phyloP scores from a whole-genome alignment of 2,329 filamentous ascomycete species.

The Fusarium heterosporum region DNA sequence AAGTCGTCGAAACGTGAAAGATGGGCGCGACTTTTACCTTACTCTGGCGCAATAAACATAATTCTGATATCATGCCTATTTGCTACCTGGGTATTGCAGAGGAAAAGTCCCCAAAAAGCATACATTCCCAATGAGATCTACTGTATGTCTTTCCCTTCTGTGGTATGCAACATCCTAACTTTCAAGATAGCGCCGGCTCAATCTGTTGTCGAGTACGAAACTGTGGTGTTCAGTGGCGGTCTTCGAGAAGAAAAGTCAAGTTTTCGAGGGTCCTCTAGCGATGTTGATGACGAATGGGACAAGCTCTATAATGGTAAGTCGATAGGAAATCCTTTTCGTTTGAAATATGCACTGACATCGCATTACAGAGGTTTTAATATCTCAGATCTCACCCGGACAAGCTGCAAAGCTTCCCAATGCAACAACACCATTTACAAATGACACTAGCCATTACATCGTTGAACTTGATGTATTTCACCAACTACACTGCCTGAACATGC shows the following conservation, averaged over 20 bases:
- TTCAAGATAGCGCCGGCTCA: background rate
- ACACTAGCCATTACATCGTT: conserved; percentile 13
- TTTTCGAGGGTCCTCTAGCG: conserved; percentile 7
- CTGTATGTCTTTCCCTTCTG: background rate
- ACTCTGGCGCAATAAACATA: conserved; percentile 3
- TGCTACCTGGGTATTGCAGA: background rate
- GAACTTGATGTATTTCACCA: conserved; percentile 18
- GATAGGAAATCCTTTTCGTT: too few species aligned
- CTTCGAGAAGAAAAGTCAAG: conserved; percentile 4
- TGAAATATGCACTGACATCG: background rate
- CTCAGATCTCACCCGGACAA: background rate
- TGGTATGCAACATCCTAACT: background rate
- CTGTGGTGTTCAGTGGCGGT: conserved; percentile 8
- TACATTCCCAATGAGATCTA: conserved; percentile 11
- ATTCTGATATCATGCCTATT: background rate
- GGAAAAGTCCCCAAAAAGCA: background rate
- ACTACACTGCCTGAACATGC: conserved; percentile 10
- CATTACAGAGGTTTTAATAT: conserved; percentile 1
- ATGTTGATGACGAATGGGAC: conserved; percentile 10
- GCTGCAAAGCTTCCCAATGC: conserved; percentile 7
- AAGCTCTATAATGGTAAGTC: conserved; percentile 1
- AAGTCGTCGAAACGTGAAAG: background rate
- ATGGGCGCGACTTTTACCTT: background rate
- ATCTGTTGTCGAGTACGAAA: conserved; percentile 1
- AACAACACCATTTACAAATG: conserved; percentile 15